Conservation (phyloP, 169 alveolate genomes). For the Perkinsus marinus region DNA sequence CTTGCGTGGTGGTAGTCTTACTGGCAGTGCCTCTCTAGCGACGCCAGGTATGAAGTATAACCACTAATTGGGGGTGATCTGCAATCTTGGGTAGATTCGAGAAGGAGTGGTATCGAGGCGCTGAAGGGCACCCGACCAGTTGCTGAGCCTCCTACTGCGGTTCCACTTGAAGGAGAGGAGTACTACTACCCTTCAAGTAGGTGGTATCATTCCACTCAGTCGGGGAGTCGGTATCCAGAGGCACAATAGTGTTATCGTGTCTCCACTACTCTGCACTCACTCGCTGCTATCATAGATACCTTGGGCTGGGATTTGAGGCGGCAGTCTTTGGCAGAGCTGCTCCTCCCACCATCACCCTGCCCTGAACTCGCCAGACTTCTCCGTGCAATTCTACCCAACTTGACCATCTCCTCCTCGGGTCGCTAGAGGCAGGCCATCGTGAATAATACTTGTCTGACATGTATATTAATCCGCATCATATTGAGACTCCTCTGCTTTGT, state of each 20-base stretch:
- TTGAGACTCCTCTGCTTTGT: too few relatives aligned
- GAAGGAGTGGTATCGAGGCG: neutral
- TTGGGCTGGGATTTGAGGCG: neutral
- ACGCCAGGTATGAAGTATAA: neutral
- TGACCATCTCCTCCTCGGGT: neutral
- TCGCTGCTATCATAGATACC: neutral
- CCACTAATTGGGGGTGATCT: neutral
- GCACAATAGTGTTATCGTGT: too few relatives aligned
- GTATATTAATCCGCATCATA: too few relatives aligned
- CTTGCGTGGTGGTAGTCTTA: neutral
- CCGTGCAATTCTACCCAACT: neutral
- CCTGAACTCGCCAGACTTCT: neutral
- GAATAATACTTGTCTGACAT: too few relatives aligned
- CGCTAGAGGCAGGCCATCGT: too few relatives aligned
- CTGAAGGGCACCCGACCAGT: neutral
- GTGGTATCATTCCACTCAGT: neutral
- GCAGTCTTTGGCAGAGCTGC: neutral
- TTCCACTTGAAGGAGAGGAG: neutral
- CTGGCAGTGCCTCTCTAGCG: neutral
- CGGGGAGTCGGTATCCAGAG: too few relatives aligned
- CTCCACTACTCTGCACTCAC: too few relatives aligned
- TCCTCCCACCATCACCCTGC: neutral
- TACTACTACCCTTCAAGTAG: neutral
- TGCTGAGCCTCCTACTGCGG: neutral
- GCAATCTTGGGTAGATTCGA: neutral